These are phyloP conservation scores for Coemansia sp. DNA, from an alignment of 192 early-diverging fungal species.

Conservation along the genomic window DNA sequence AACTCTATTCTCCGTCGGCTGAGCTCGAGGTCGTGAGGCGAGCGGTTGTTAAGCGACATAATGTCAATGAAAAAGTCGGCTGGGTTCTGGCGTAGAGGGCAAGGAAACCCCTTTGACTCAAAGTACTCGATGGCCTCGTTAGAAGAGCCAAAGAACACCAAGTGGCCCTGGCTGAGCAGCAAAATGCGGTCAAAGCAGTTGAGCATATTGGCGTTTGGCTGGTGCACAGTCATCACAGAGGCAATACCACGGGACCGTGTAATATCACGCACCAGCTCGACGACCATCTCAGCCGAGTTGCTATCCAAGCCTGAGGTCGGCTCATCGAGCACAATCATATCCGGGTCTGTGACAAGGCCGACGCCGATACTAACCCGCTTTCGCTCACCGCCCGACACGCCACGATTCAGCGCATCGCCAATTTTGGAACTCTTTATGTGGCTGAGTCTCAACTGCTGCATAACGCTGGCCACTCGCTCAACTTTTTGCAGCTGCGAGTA, in stretches of 20 bases:
- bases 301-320: conserved; percentile 86
- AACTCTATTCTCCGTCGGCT: conserved; percentile 45
- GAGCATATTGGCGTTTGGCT: conserved; percentile 92
- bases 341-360: conserved; percentile 89
- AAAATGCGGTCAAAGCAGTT: conserved; percentile 89
- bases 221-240: conserved; percentile 93
- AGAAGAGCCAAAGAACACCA: conserved; percentile 85
- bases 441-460: conserved; percentile 86
- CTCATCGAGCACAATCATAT: conserved; percentile 90
- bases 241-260: conserved; percentile 79
- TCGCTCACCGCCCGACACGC: conserved; percentile 92
- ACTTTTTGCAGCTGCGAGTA: conserved; percentile 65
- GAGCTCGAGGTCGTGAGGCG: conserved; percentile 42
- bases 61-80: conserved; percentile 76
- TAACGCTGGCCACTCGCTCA: conserved; percentile 75
- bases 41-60: conserved; percentile 58
- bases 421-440: conserved; percentile 81
- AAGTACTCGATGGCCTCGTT: conserved; percentile 70
- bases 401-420: conserved; percentile 70
- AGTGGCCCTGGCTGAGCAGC: conserved; percentile 78
- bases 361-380: conserved; percentile 93
- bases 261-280: conserved; percentile 84
- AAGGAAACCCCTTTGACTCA: conserved; percentile 73
- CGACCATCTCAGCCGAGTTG: conserved; percentile 93
- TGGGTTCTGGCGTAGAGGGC: conserved; percentile 88